A percentile compares a stretch with the other conserved stretches of the same genome.
Evolutionary conservation across 768 basidiomycete genomes (phyloP).

Genomic region (Crepidotus variabilis): DNA sequence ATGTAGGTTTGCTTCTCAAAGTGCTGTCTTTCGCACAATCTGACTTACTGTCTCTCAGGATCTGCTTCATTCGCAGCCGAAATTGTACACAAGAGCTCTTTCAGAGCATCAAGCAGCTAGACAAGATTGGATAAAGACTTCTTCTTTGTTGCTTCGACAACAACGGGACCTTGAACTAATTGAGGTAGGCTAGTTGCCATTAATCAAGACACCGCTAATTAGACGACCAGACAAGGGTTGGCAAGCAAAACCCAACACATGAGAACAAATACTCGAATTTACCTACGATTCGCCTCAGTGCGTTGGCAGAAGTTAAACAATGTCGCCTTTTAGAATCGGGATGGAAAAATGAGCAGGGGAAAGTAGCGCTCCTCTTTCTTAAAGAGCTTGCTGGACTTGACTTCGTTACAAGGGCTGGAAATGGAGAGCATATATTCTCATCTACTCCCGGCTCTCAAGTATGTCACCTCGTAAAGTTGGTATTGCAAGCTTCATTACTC

Average conservation of each 20-base stretch:
- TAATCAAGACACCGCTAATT: not conserved
- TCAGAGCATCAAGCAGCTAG: slow-evolving; percentile 25
- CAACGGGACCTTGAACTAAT: slow-evolving; percentile 28
- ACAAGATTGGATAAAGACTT: slow-evolving; percentile 33
- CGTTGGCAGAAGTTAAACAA: slow-evolving; percentile 27
- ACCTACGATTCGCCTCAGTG: slow-evolving; percentile 25
- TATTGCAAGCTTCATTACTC: not conserved
- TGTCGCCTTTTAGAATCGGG: slow-evolving; percentile 22
- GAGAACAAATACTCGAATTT: slow-evolving; percentile 17
- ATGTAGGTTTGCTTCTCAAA: slow-evolving; percentile 16
- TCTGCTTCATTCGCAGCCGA: slow-evolving; percentile 28
- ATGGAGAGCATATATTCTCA: not conserved
- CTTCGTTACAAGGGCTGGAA: not conserved
- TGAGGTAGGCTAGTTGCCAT: slow-evolving; percentile 16
- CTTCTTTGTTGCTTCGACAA: slow-evolving; percentile 28
- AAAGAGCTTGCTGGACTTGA: slow-evolving; percentile 23
- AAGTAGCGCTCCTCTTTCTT: slow-evolving; percentile 22
- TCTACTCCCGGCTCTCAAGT: not conserved
- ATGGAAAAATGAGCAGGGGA: slow-evolving; percentile 20
- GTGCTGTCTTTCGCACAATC: not conserved
- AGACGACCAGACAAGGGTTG: not conserved
- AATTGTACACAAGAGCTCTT: slow-evolving; percentile 29
- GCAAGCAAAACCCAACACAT: not conserved
- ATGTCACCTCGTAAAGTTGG: not conserved
- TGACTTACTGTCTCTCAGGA: slow-evolving; percentile 12